phyloP scores from a whole-genome alignment of 176 grass and related monocot genomes.

The Canna indica region DNA sequence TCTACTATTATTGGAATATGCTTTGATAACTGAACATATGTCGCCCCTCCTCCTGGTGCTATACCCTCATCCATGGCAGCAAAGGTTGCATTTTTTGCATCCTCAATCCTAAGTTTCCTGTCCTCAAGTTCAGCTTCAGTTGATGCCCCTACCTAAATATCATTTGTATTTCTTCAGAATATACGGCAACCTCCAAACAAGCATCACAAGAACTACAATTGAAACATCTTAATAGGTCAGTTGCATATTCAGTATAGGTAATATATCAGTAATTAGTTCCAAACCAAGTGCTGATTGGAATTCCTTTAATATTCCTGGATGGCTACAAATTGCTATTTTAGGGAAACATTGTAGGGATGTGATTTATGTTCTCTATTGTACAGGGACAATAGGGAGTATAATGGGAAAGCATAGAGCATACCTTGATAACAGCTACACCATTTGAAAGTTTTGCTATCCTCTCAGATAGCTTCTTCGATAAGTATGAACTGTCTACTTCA shows the following conservation, averaged over 20 bases:
- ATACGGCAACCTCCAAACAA: constrained; percentile 5
- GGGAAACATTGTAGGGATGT: neutral
- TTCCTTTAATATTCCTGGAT: neutral
- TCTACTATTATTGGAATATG: constrained; percentile 55
- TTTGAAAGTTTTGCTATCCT: constrained; percentile 85
- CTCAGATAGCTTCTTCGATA: constrained; percentile 55
- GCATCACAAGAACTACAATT: neutral
- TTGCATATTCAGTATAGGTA: neutral
- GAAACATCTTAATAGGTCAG: neutral
- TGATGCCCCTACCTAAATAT: constrained; percentile 71
- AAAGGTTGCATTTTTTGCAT: constrained; percentile 96
- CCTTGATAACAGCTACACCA: constrained; percentile 88
- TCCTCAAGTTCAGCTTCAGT: constrained; percentile 95
- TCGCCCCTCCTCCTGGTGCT: constrained; percentile 66
- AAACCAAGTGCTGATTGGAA: neutral
- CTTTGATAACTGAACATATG: constrained; percentile 71
- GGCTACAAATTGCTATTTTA: neutral
- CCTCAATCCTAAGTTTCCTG: constrained; percentile 84
- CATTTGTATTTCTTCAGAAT: constrained; percentile 25
- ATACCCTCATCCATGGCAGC: constrained; percentile 90
- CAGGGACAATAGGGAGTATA: neutral
- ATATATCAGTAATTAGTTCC: neutral
- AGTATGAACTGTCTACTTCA: constrained; percentile 44
- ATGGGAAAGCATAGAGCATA: constrained; percentile 10
- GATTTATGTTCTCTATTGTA: neutral